A percentile compares a stretch with the other conserved stretches of the same genome.
phyloP scores from a whole-genome alignment of 116 monocot species.

The Cymodocea nodosa region DNA sequence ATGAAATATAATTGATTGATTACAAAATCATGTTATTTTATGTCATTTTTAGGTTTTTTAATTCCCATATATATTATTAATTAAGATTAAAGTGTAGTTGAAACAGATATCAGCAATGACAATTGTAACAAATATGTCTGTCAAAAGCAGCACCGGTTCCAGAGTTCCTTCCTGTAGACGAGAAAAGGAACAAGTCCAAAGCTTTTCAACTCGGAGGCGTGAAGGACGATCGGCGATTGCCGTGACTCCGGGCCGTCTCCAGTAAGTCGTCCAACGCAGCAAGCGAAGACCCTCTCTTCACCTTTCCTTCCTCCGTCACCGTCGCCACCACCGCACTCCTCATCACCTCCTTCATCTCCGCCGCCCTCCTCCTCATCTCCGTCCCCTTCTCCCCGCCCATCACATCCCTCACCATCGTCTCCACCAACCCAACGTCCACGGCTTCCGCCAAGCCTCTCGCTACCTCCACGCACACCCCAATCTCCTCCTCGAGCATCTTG shows the following conservation, averaged over 20 bases:
- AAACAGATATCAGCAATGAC: no score
- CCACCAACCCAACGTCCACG: not conserved
- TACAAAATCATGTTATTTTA: no score
- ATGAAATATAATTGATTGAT: no score
- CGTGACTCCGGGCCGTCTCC: not conserved
- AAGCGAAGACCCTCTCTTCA: not conserved
- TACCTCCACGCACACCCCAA: conserved; percentile 10
- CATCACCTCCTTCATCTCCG: not conserved
- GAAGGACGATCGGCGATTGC: no score
- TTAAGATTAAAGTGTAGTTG: no score
- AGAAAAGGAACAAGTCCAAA: no score
- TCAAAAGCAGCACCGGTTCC: no score
- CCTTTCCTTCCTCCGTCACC: not conserved
- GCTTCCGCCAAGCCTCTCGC: not conserved
- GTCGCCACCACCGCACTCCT: not conserved
- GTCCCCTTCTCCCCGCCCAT: not conserved
- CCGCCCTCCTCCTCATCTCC: not conserved
- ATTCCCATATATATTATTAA: no score
- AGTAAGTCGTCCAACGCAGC: not conserved
- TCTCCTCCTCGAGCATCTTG: conserved; percentile 17
- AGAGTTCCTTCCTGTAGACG: no score
- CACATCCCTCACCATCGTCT: conserved; percentile 4
- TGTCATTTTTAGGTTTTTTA: no score
- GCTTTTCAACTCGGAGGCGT: no score
- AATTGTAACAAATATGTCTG: no score